Conservation (phyloP, 179 eudicot genomes). For the Corrigiola litoralis region DNA sequence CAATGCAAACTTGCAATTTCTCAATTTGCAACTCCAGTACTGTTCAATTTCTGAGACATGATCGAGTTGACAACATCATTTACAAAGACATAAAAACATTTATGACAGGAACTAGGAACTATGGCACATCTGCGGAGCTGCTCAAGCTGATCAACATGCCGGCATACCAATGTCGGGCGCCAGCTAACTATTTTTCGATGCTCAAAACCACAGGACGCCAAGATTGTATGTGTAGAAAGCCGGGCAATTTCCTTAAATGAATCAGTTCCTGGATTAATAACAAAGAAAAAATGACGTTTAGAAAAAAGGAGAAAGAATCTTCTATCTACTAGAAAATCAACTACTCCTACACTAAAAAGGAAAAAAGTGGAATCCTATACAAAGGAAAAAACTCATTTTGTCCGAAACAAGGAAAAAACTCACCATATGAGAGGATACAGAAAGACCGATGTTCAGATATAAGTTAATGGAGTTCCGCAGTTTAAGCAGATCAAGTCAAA, state of each 20-base stretch:
- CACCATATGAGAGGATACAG: too few relatives aligned
- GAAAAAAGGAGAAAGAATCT: neutral
- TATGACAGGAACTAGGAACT: constrained; percentile 66
- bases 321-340: neutral
- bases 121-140: constrained; percentile 39
- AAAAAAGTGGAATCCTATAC: too few relatives aligned
- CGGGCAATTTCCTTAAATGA: constrained; percentile 82
- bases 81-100: constrained; percentile 65
- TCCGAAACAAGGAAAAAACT: too few relatives aligned
- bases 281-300: neutral
- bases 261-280: constrained; percentile 41
- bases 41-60: constrained; percentile 38
- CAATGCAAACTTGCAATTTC: neutral
- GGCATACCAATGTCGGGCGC: constrained; percentile 37
- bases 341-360: neutral
- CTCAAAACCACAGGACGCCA: constrained; percentile 76
- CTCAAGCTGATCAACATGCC: constrained; percentile 35
- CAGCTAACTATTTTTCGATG: constrained; percentile 37
- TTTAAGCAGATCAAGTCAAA: too few relatives aligned
- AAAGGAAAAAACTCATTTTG: too few relatives aligned
- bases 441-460: too few relatives aligned
- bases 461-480: too few relatives aligned
- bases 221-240: constrained; percentile 65
- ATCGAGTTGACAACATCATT: constrained; percentile 57
- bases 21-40: constrained; percentile 3